A percentile compares a stretch with the other conserved stretches of the same genome.
Evolutionary conservation across 768 basidiomycete genomes (phyloP).

Genomic region (Rhizopogon vinicolor): DNA sequence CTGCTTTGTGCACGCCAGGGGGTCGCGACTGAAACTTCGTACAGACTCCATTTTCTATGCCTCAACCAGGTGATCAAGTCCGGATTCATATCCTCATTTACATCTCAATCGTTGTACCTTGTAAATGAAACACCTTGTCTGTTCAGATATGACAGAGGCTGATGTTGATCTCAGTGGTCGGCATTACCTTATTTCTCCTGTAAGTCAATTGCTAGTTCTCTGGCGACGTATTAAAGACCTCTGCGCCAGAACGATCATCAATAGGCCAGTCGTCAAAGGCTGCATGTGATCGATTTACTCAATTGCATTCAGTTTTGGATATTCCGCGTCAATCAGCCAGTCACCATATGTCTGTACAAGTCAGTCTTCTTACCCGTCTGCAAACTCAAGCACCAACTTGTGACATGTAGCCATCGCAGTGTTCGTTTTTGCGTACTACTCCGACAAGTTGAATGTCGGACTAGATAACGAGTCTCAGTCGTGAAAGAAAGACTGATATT

Average conservation of each 20-base stretch:
- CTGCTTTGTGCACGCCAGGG: background rate
- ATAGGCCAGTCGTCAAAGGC: background rate
- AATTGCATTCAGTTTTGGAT: conserved; percentile 45
- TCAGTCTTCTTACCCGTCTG: too few species aligned
- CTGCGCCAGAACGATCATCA: too few species aligned
- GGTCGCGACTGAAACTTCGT: background rate
- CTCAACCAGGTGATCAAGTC: too few species aligned
- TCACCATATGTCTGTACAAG: conserved; percentile 56
- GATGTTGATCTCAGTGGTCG: conserved; percentile 45
- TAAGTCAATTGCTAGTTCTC: background rate
- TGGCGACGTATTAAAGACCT: background rate
- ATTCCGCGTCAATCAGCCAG: conserved; percentile 48
- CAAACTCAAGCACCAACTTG: too few species aligned
- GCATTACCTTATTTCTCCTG: conserved; percentile 55
- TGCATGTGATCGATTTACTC: conserved; percentile 1
- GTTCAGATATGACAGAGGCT: too few species aligned
- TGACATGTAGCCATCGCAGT: conserved; percentile 39
- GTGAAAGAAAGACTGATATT: too few species aligned
- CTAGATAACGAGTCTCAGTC: too few species aligned
- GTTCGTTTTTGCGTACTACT: conserved; percentile 12
- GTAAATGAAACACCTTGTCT: too few species aligned
- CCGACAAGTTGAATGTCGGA: too few species aligned
- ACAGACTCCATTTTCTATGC: too few species aligned
- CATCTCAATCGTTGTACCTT: too few species aligned
- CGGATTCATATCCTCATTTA: too few species aligned